Conservation (phyloP, 2,329 filamentous ascomycete species). For the Endoconidiophora polonica region DNA sequence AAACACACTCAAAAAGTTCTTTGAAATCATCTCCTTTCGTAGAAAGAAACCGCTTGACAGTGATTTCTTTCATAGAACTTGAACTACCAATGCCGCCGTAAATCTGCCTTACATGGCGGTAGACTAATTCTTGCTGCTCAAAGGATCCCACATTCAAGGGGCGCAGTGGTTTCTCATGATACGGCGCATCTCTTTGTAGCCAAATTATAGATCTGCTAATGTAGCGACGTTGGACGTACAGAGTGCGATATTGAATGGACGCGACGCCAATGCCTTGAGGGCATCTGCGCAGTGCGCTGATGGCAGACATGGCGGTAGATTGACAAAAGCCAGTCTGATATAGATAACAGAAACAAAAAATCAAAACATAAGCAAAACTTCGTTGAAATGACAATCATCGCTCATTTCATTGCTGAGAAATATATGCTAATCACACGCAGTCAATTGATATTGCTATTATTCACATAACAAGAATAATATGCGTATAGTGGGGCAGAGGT, state of each 20-base stretch:
- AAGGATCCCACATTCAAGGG: background rate
- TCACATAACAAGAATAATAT: background rate
- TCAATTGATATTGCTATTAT: background rate
- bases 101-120: constrained; percentile 1
- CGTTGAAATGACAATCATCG: too few species aligned
- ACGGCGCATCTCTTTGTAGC: too few species aligned
- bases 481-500: background rate
- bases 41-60: constrained; percentile 1
- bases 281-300: background rate
- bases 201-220: too few species aligned
- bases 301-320: background rate
- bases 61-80: background rate
- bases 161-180: too few species aligned
- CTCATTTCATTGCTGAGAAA: too few species aligned
- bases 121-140: constrained; percentile 4
- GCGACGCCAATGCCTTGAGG: background rate
- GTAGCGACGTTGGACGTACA: too few species aligned
- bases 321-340: too few species aligned
- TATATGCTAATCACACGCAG: too few species aligned
- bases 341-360: background rate
- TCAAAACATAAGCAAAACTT: background rate
- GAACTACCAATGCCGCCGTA: too few species aligned
- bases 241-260: too few species aligned
- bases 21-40: background rate
- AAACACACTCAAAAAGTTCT: background rate